A percentile compares a stretch with the other conserved stretches of the same genome.
Conservation (phyloP, 2,329 filamentous ascomycete genomes). For the Myriosclerotinia duriaeana region DNA sequence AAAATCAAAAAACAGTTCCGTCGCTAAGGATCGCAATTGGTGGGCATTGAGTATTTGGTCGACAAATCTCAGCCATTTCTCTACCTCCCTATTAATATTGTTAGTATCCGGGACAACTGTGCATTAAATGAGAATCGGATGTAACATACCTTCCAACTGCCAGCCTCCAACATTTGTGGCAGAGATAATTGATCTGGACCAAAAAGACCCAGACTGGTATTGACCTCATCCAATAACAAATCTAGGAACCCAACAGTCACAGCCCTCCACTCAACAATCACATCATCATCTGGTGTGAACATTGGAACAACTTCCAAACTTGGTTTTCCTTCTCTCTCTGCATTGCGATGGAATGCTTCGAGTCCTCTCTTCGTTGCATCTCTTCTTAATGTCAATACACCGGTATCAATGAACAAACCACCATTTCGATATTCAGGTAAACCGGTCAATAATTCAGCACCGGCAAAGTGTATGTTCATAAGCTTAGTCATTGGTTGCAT, state of each 20-base stretch:
- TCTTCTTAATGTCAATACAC: constrained; percentile 73
- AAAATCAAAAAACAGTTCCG: constrained; percentile 81
- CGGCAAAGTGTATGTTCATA: constrained; percentile 77
- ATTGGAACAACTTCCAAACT: constrained; percentile 71
- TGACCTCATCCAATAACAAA: constrained; percentile 67
- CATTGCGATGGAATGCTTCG: constrained; percentile 67
- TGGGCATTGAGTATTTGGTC: constrained; percentile 82
- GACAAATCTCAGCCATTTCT: constrained; percentile 91
- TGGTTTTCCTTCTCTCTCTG: constrained; percentile 68
- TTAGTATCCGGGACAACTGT: constrained; percentile 24
- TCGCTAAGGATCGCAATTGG: constrained; percentile 96
- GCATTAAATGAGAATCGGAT: constrained; percentile 6
- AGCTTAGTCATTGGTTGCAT: constrained; percentile 87
- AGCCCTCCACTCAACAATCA: constrained; percentile 77
- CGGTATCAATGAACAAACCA: constrained; percentile 81
- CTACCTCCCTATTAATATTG: constrained; percentile 69
- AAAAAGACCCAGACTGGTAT: constrained; percentile 63
- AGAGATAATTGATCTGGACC: constrained; percentile 71
- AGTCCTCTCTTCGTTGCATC: constrained; percentile 70
- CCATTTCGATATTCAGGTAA: constrained; percentile 92
- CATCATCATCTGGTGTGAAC: constrained; percentile 71
- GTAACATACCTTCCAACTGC: constrained; percentile 86
- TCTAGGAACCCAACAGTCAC: constrained; percentile 74
- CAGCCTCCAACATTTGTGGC: constrained; percentile 89
- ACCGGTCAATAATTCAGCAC: constrained; percentile 78